These are phyloP conservation scores for Fusarium chaquense DNA, from an alignment of 2,329 filamentous ascomycete species.

Conservation along the genomic window DNA sequence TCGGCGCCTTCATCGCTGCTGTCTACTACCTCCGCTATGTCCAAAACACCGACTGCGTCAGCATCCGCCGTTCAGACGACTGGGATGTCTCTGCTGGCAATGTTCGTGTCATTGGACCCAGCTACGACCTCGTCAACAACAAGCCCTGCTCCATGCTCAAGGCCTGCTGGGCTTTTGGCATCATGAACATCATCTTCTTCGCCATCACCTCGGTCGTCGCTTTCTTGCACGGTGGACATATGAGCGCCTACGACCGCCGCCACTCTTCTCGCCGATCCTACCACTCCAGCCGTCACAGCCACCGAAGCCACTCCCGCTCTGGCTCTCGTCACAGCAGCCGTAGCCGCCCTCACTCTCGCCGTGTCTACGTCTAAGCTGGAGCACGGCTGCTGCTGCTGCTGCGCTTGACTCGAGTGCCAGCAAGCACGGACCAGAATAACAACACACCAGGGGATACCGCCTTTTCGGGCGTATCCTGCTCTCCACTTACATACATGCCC, in stretches of 20 bases:
- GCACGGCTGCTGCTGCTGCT: neutral
- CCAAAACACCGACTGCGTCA: slow-evolving; percentile 73
- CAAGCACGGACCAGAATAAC: slow-evolving; percentile 9
- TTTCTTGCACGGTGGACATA: slow-evolving; percentile 66
- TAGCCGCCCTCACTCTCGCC: slow-evolving; percentile 62
- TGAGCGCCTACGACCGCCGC: slow-evolving; percentile 56
- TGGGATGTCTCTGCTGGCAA: slow-evolving; percentile 72
- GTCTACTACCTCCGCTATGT: slow-evolving; percentile 72
- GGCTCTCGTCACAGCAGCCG: slow-evolving; percentile 56
- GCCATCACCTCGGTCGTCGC: slow-evolving; percentile 81
- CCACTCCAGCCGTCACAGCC: slow-evolving; percentile 56
- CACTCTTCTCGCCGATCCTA: slow-evolving; percentile 50
- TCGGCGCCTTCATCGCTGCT: slow-evolving; percentile 73
- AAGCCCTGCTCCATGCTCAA: slow-evolving; percentile 94
- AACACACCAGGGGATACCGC: slow-evolving; percentile 1
- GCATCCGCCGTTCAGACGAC: slow-evolving; percentile 61
- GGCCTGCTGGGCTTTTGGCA: slow-evolving; percentile 87
- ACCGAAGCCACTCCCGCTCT: slow-evolving; percentile 55
- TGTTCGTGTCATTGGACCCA: slow-evolving; percentile 66
- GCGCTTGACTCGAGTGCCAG: neutral
- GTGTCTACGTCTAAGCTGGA: slow-evolving; percentile 60
- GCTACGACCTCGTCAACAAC: slow-evolving; percentile 67
- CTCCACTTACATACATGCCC: slow-evolving; percentile 26
- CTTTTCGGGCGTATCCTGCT: neutral
- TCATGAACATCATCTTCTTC: slow-evolving; percentile 89